Evolutionary conservation across 2,329 filamentous ascomycete genomes (phyloP).

Genomic region (Claviceps cyperi): DNA sequence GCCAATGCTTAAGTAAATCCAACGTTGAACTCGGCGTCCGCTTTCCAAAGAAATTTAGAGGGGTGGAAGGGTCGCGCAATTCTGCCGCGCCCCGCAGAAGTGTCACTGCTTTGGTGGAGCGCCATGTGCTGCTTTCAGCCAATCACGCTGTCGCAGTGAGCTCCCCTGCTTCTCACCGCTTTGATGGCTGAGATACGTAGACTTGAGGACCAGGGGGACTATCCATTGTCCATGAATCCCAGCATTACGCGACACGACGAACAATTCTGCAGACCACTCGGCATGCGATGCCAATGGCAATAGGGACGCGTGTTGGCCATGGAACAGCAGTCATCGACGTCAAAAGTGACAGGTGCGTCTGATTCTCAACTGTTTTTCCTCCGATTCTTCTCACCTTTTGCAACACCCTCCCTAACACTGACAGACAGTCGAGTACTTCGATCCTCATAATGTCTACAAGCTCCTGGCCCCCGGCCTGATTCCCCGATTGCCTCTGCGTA

Average conservation of each 20-base stretch:
- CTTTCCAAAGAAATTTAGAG: conserved; percentile 10
- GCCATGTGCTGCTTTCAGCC: background rate
- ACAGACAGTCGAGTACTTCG: conserved; percentile 79
- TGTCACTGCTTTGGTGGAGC: conserved; percentile 4
- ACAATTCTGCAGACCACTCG: conserved; percentile 2
- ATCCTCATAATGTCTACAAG: conserved; percentile 79
- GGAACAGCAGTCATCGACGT: conserved; percentile 55
- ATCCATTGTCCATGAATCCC: background rate
- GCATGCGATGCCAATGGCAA: conserved; percentile 15
- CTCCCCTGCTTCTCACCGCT: background rate
- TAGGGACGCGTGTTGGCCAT: conserved; percentile 26
- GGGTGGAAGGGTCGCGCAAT: conserved; percentile 7
- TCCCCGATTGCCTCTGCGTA: conserved; percentile 68
- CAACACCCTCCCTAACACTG: background rate
- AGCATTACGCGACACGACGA: too few relatives aligned
- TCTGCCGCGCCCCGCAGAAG: conserved; percentile 18
- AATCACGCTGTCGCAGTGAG: background rate
- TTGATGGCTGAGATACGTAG: background rate
- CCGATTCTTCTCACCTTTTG: background rate
- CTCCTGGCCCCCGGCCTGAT: conserved; percentile 65
- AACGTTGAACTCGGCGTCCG: background rate
- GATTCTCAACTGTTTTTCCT: too few relatives aligned
- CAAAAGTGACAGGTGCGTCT: conserved; percentile 57
- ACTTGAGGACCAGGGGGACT: background rate
- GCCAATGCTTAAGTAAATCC: too few relatives aligned